These are phyloP conservation scores for Saccharomycopsis sp. DNA, from an alignment of 805 yeast species.

Conservation along the genomic window DNA sequence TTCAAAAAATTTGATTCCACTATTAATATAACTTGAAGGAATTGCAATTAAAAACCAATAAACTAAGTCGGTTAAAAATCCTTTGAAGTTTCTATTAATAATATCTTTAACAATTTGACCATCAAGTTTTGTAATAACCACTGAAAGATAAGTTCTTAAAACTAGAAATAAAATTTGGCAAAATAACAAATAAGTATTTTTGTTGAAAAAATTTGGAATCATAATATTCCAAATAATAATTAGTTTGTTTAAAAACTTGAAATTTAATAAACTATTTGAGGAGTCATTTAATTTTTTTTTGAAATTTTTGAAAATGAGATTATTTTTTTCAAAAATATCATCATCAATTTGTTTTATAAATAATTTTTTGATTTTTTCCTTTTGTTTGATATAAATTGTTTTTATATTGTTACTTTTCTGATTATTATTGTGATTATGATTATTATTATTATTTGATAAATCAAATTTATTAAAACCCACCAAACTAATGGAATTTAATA, in stretches of 20 bases:
- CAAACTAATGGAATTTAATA: conserved; percentile 14
- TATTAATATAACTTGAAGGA: conserved; percentile 88
- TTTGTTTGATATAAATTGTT: conserved; percentile 15
- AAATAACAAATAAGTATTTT: conserved; percentile 52
- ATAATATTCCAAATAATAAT: conserved; percentile 69
- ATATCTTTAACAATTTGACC: conserved; percentile 88
- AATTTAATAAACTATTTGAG: conserved; percentile 27
- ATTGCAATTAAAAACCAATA: conserved; percentile 87
- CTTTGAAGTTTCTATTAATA: conserved; percentile 67
- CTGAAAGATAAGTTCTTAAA: conserved; percentile 77
- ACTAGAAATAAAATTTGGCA: conserved; percentile 68
- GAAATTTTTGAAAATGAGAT: conserved; percentile 16
- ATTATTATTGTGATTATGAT: no score
- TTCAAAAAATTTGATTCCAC: conserved; percentile 76
- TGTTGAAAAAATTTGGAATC: conserved; percentile 63
- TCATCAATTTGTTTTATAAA: conserved; percentile 15
- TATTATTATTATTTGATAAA: conserved; percentile 2
- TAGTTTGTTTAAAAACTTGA: conserved; percentile 63
- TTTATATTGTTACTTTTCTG: no score
- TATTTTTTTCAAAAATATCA: conserved; percentile 14
- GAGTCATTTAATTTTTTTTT: conserved; percentile 2
- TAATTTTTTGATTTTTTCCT: conserved; percentile 15
- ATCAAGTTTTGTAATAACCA: conserved; percentile 79
- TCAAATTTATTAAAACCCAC: conserved; percentile 15
- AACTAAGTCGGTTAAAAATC: conserved; percentile 64